These are phyloP conservation scores for Pichia sp. DNA, from an alignment of 1,139 yeast genomes.

Conservation along the genomic window DNA sequence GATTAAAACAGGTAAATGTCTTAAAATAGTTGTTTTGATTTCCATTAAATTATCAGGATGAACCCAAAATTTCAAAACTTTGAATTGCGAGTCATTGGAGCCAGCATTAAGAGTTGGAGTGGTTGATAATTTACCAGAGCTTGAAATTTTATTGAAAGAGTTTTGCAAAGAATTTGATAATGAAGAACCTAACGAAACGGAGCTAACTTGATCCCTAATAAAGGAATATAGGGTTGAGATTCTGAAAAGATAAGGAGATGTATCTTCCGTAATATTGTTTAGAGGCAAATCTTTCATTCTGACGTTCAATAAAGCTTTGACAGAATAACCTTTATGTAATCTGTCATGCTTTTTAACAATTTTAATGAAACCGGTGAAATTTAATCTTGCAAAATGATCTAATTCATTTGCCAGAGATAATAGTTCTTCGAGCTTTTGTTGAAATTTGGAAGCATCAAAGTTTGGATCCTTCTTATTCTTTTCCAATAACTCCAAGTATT, in stretches of 20 bases:
- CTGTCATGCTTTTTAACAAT: slow-evolving; percentile 96
- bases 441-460: slow-evolving; percentile 52
- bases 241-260: slow-evolving; percentile 82
- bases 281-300: slow-evolving; percentile 82
- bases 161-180: slow-evolving; percentile 27
- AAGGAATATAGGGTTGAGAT: slow-evolving; percentile 76
- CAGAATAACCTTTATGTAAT: slow-evolving; percentile 76
- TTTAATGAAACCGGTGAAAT: slow-evolving; percentile 90
- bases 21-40: slow-evolving; percentile 84
- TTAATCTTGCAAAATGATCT: slow-evolving; percentile 83
- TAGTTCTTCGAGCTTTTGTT: slow-evolving; percentile 61
- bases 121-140: slow-evolving; percentile 29
- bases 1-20: slow-evolving; percentile 87
- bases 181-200: slow-evolving; percentile 21
- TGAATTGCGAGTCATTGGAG: slow-evolving; percentile 45
- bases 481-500: slow-evolving; percentile 20
- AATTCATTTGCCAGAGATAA: slow-evolving; percentile 74
- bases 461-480: slow-evolving; percentile 27
- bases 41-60: slow-evolving; percentile 97
- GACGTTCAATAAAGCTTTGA: slow-evolving; percentile 80
- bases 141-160: slow-evolving; percentile 26
- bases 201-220: slow-evolving; percentile 55
- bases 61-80: slow-evolving; percentile 87
- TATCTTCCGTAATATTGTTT: slow-evolving; percentile 74
- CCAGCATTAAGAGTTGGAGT: slow-evolving; percentile 24